Evolutionary conservation across 345 rosid genomes (phyloP).

Genomic region (Eutrema japonicum): DNA sequence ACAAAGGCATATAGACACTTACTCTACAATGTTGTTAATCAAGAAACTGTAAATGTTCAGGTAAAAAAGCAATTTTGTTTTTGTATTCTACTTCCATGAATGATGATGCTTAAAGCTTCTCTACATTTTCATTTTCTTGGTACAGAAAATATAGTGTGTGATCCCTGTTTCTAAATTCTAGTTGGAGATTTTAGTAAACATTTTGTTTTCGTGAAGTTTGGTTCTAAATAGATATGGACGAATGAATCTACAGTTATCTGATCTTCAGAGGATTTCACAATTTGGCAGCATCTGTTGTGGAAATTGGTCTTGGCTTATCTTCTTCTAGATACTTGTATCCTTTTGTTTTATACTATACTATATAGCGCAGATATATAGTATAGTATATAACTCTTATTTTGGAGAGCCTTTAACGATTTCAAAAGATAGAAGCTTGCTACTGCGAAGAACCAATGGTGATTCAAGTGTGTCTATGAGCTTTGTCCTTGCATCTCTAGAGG

Average conservation of each 20-base stretch:
- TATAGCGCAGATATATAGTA: neutral
- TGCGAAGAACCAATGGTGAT: slow-evolving; percentile 50
- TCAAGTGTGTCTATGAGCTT: slow-evolving; percentile 49
- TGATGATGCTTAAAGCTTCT: neutral
- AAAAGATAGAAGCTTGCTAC: slow-evolving; percentile 62
- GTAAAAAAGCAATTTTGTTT: slow-evolving; percentile 38
- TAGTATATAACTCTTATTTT: neutral
- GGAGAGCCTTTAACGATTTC: slow-evolving; percentile 51
- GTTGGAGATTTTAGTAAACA: too few relatives aligned
- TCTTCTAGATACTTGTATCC: slow-evolving; percentile 88
- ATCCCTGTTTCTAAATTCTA: neutral
- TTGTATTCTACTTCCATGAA: too few relatives aligned
- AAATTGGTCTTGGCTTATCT: slow-evolving; percentile 59
- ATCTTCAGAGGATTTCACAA: slow-evolving; percentile 29
- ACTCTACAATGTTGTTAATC: slow-evolving; percentile 65
- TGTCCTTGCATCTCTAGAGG: slow-evolving; percentile 33
- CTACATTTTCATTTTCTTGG: neutral
- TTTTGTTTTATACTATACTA: slow-evolving; percentile 9
- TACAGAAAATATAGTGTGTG: neutral
- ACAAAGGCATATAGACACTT: slow-evolving; percentile 77
- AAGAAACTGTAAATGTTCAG: slow-evolving; percentile 52
- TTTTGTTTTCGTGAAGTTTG: neutral
- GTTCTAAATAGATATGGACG: neutral
- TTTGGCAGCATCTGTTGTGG: slow-evolving; percentile 72
- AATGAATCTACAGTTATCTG: slow-evolving; percentile 24